Percentiles rank a stretch among this genome's conserved stretches.
These are phyloP conservation scores for Mycena venus DNA, from an alignment of 768 basidiomycete species.

Conservation along the genomic window DNA sequence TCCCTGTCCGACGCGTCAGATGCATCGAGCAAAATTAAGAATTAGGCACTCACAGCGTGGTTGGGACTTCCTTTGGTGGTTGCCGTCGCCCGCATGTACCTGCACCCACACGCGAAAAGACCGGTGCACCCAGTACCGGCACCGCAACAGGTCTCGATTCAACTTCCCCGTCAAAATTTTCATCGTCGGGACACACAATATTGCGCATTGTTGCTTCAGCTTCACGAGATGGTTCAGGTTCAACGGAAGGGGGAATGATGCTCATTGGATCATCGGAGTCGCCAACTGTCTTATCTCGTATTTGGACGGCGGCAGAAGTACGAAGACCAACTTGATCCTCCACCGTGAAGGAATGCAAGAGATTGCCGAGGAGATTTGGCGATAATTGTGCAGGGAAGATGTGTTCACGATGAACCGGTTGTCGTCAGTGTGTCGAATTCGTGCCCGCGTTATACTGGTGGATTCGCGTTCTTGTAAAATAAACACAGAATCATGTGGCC, in stretches of 20 bases:
- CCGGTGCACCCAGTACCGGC: background rate
- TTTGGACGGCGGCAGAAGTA: conserved; percentile 2
- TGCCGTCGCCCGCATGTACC: background rate
- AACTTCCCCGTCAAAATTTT: background rate
- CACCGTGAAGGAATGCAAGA: background rate
- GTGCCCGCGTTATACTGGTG: conserved; percentile 2
- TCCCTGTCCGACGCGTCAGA: background rate
- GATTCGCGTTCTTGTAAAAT: conserved; percentile 25
- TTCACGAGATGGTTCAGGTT: too few species aligned
- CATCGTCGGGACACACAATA: background rate
- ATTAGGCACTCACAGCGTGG: background rate
- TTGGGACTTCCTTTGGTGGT: background rate
- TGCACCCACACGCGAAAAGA: conserved; percentile 3
- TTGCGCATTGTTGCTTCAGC: too few species aligned
- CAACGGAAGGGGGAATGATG: background rate
- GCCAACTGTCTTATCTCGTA: background rate
- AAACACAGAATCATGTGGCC: background rate
- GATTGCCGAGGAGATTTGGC: background rate
- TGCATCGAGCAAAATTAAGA: too few species aligned
- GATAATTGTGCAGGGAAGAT: conserved; percentile 35
- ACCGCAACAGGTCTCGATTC: background rate
- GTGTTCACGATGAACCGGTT: conserved; percentile 31
- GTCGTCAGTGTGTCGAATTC: conserved; percentile 21
- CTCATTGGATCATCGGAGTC: background rate
- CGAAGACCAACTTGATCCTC: background rate